Evolutionary conservation across 768 basidiomycete genomes (phyloP), one percentile per base, ranked within the genome.

Genomic region (Boletus vinaceobasis): DNA sequence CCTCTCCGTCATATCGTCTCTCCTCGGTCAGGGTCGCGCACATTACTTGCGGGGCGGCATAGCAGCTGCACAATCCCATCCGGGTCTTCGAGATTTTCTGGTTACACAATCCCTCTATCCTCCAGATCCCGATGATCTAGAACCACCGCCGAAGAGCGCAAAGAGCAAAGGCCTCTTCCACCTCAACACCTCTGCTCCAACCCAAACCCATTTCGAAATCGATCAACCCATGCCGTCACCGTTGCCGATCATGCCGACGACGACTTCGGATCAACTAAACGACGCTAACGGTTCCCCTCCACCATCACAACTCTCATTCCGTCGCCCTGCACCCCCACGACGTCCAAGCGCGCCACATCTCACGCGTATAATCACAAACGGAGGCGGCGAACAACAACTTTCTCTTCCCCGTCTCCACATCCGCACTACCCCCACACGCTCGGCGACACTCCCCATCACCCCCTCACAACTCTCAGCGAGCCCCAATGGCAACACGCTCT

Each of bases 11-110:
- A 69, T 93, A 5, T 65, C 77, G 5, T 80, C 86, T 6, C 75
- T 92, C 39, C 71, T 89, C 27, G 74, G 75, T 47, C 66, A 71
- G 13, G 83, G 82, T 58, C 75, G 68, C 46, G 81, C 83, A 10
- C 80, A 85, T 65, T 93, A 88, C 72, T 75, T 93, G 32, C 77
- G 83, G 38, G 88, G 90, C 8, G 90, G 90, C 15, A 79, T 91
- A 33, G 76, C 82, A 21, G 77, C 76, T 7, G 87, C 85, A 7
- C 78, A 82, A 4, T 76, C 79, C 43, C 78, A 89, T 65, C 78
- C 79, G 1, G 75, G 76, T 55, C 77, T 90, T 35, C 73, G 76
- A 61, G 77, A 75, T 23, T 67, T 81, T 50, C 75, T 90, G 55
- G 66, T 79, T 5, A 42, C 49, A n/a, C 56, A 62, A 15, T 29